Evolutionary conservation across 2,329 filamentous ascomycete species (phyloP), one percentile per base, ranked within the genome.

Genomic region (Paraconiothyrium brasiliense): DNA sequence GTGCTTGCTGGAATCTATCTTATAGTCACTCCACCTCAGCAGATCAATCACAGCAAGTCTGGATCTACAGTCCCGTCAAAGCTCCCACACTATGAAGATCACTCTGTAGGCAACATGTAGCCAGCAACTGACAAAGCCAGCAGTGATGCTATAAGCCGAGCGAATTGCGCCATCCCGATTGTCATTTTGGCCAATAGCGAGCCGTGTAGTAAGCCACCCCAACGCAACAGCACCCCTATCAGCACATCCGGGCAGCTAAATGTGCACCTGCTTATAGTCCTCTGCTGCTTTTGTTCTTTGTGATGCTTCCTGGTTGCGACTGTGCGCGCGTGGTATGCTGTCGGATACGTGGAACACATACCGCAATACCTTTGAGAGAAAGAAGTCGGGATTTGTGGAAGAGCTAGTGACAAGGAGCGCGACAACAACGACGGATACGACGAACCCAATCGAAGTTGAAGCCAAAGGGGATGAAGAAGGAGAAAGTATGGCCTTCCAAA

Each of bases 81-180:
- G 1, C 20, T 14, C 37, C n/a, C 8, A 3, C 10, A 8, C 16
- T 44, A 6, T 4, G 16, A 20, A 44, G 7, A 44, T 9, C 6
- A 20, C 3, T 3, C 11, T 22, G 13, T 48, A 30, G 24, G 27
- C 13, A 48, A 24, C 11, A 14, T 6, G 9, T 24, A 32, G 10
- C 13, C 10, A 48, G 9, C 46, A 48, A 27, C 22, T 2, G 24
- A 10, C 46, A 48, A 52, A 11, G 20, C 49, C 9, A 39, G 24
- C 22, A 11, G 22, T 55, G 52, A 55, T 55, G 52, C 41, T 43
- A 55, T 32, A 46, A 55, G 9, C 52, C 52, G 22, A 43, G 52
- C 37, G 52, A 44, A 55, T 55, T 55, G 52, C 52, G 52, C 52
- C 52, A 55, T 55, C 52, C 22, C 37, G 22, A 55, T 32, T 32